Base-by-base conservation (phyloP, 139 green algal genomes). In the Chlamydomonas eustigma region DNA sequence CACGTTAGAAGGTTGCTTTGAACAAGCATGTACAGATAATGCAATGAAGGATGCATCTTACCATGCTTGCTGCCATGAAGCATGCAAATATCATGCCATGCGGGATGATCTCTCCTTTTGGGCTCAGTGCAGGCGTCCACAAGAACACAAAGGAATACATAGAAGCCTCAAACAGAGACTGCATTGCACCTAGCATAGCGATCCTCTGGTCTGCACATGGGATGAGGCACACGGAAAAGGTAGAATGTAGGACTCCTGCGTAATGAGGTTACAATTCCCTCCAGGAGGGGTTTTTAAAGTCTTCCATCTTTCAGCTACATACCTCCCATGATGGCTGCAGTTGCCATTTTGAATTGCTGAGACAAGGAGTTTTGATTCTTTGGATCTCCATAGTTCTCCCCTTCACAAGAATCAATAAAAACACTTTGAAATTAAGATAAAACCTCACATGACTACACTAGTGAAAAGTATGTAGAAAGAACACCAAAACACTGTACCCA, bases 111-210 rank as follows among this genome's bases (percentile, higher is more conserved):
- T 79, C 71, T 39, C 87, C 85, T 63, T 88, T 86, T 8, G 94
- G 94, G 50, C 80, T 88, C 35, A 98, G 90, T 1, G 94, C 93
- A 2, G 95, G 95, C 4, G 95, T 98, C 95, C 95, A 98, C 81
- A 98, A 87, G 85, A 99, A 98, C 8, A 99, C 95, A 81, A 98
- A 99, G 5, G 93, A 97, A 86, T 99, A 99, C 95, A 99, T 99
- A 78, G 84, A 87, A 18, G 90, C 94, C 85, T 99, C 95, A 82
- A 99, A 99, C 34, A 98, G 84, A 0, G 90, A 88, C 81, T 98
- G 94, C 85, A 97, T 96, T 22, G 88, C 91, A 2, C 93, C 93
- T 37, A 97, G 86, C 51, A 97, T 73, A 2, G 87, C 87, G 36
- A 95, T 84, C 63, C 88, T 87, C 38, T 28, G 77, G 63, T 89